These are phyloP conservation scores for Chlorokybus atmophyticus DNA, from an alignment of 139 green algal species.

Conservation along the genomic window DNA sequence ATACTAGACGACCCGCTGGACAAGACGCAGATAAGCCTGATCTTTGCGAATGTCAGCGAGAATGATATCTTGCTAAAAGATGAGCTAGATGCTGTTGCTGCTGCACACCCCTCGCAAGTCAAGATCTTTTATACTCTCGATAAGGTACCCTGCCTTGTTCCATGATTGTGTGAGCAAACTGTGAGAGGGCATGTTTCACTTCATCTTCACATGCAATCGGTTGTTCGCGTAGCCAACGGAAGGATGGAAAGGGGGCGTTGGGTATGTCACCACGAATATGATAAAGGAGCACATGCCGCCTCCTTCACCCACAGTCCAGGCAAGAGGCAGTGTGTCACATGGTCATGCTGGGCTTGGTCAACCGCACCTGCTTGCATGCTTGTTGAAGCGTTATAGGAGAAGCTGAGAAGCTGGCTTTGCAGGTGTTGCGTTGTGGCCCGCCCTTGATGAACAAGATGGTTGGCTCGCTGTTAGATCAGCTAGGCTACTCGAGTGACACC, in stretches of 20 bases:
- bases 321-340: not conserved
- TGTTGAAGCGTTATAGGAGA: too few relatives aligned
- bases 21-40: constrained; percentile 45
- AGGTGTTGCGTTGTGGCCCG: constrained; percentile 69
- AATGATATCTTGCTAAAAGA: constrained; percentile 84
- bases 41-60: constrained; percentile 74
- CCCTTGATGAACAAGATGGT: constrained; percentile 79
- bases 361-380: too few relatives aligned
- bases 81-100: constrained; percentile 57
- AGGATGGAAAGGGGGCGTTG: constrained; percentile 51
- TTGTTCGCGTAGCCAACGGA: constrained; percentile 31
- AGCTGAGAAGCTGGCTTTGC: too few relatives aligned
- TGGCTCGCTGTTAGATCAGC: constrained; percentile 44
- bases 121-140: constrained; percentile 35
- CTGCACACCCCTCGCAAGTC: too few relatives aligned
- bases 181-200: too few relatives aligned
- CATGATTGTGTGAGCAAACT: too few relatives aligned
- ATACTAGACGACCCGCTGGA: constrained; percentile 44
- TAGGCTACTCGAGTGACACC: constrained; percentile 57
- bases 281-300: constrained; percentile 33
- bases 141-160: constrained; percentile 16
- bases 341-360: too few relatives aligned
- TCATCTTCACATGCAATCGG: too few relatives aligned
- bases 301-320: constrained; percentile 9
- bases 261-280: constrained; percentile 65